Conservation (phyloP, 2,329 filamentous ascomycete species). For the Hawksworthiomyces lignivorus region DNA sequence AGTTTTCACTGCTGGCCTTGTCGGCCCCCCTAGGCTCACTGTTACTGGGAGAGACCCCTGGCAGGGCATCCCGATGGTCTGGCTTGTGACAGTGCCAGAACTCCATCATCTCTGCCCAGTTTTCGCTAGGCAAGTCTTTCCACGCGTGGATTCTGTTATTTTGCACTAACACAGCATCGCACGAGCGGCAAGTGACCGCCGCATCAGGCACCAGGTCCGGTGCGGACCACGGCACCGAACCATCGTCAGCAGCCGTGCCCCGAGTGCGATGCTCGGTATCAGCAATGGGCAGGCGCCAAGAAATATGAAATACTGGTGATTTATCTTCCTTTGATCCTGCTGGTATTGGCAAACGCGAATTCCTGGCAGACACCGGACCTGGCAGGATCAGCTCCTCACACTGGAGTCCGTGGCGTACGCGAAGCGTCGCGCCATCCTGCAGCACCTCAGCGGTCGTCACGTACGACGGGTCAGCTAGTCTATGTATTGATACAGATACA, state of each 20-base stretch:
- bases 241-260: constrained; percentile 5
- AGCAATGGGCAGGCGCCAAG: constrained; percentile 44
- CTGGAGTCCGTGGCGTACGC: constrained; percentile 38
- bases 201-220: constrained; percentile 33
- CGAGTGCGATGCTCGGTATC: not conserved
- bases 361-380: constrained; percentile 25
- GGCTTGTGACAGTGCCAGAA: constrained; percentile 99
- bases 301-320: too few species aligned
- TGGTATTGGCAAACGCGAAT: constrained; percentile 12
- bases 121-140: constrained; percentile 92
- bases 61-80: constrained; percentile 19
- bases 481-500: constrained; percentile 43
- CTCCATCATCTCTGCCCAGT: constrained; percentile 99
- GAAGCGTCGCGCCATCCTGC: constrained; percentile 36
- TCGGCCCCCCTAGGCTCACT: not conserved
- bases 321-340: too few species aligned
- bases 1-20: constrained; percentile 33
- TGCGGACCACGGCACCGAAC: constrained; percentile 47
- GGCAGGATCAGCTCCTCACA: constrained; percentile 34
- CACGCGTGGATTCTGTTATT: constrained; percentile 46
- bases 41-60: not conserved
- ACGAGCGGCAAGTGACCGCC: constrained; percentile 35
- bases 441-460: constrained; percentile 35
- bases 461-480: constrained; percentile 35
- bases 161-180: constrained; percentile 30